A percentile compares a stretch with the other conserved stretches of the same genome.
Conservation (phyloP, 768 basidiomycete genomes). For the Pleurotus tuber-regium region DNA sequence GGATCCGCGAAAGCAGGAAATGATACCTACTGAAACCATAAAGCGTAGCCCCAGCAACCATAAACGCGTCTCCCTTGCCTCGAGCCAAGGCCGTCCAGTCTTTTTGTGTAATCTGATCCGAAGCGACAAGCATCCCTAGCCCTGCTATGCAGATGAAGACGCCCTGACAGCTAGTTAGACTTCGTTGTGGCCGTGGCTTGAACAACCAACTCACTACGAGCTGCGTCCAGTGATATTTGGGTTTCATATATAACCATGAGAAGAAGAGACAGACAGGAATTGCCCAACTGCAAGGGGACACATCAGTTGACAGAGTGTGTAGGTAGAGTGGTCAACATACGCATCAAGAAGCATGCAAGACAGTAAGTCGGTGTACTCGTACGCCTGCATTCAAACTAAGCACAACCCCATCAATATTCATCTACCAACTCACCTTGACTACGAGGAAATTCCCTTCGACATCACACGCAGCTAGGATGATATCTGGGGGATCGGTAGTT, state of each 20-base stretch:
- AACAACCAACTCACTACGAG: conserved; percentile 49
- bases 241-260: conserved; percentile 80
- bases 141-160: conserved; percentile 71
- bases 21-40: conserved; percentile 76
- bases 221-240: conserved; percentile 82
- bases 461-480: conserved; percentile 76
- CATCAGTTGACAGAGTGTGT: too few species aligned
- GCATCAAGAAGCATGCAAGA: conserved; percentile 94
- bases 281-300: conserved; percentile 60
- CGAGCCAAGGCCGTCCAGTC: conserved; percentile 61
- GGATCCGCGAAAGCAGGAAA: neutral
- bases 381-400: conserved; percentile 45
- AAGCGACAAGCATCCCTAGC: conserved; percentile 75
- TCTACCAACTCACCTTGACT: conserved; percentile 50
- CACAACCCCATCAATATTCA: neutral
- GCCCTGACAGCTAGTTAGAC: conserved; percentile 42
- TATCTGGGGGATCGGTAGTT: conserved; percentile 41
- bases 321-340: conserved; percentile 45
- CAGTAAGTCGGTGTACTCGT: conserved; percentile 81
- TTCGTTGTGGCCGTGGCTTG: neutral
- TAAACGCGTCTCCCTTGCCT: conserved; percentile 82
- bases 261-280: conserved; percentile 86
- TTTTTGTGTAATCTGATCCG: conserved; percentile 77
- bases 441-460: conserved; percentile 89
- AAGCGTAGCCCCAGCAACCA: conserved; percentile 82